These are phyloP conservation scores for Sphaerulina musiva DNA, from an alignment of 2,329 filamentous ascomycete genomes.

Conservation along the genomic window DNA sequence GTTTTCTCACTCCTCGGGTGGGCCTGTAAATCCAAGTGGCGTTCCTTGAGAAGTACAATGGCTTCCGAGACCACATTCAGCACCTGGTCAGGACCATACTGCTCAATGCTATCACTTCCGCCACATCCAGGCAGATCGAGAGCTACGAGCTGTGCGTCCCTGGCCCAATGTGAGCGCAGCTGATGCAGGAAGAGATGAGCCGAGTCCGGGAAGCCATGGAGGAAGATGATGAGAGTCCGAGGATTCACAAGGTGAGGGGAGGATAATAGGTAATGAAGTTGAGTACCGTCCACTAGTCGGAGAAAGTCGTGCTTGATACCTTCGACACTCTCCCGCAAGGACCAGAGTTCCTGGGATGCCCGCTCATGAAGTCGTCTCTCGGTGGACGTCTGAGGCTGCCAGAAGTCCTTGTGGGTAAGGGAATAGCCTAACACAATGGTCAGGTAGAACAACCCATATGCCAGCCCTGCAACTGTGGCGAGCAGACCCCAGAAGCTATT, in stretches of 20 bases:
- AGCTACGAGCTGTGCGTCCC: slow-evolving; percentile 45
- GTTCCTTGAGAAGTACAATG: slow-evolving; percentile 45
- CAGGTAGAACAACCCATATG: slow-evolving; percentile 16
- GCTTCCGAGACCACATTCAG: slow-evolving; percentile 50
- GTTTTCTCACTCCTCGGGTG: slow-evolving; percentile 20
- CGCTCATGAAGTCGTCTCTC: neutral
- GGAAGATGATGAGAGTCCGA: slow-evolving; percentile 14
- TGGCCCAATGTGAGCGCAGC: slow-evolving; percentile 37
- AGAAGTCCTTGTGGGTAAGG: slow-evolving; percentile 15
- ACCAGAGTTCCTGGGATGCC: slow-evolving; percentile 52
- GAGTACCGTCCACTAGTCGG: slow-evolving; percentile 43
- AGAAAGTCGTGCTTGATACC: slow-evolving; percentile 49
- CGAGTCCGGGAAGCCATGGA: slow-evolving; percentile 51
- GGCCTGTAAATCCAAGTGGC: slow-evolving; percentile 32
- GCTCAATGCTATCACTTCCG: slow-evolving; percentile 48
- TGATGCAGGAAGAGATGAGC: slow-evolving; percentile 50
- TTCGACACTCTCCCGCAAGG: slow-evolving; percentile 42
- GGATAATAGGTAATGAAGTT: slow-evolving; percentile 48
- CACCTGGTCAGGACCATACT: slow-evolving; percentile 47
- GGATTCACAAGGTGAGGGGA: neutral
- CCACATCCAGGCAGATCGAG: slow-evolving; percentile 55
- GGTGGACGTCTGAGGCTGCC: neutral
- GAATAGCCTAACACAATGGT: slow-evolving; percentile 12
- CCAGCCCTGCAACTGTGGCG: slow-evolving; percentile 10
- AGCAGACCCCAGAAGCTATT: slow-evolving; percentile 1